Conservation (phyloP, 2,329 filamentous ascomycete species). For the Fusarium kyushuense region DNA sequence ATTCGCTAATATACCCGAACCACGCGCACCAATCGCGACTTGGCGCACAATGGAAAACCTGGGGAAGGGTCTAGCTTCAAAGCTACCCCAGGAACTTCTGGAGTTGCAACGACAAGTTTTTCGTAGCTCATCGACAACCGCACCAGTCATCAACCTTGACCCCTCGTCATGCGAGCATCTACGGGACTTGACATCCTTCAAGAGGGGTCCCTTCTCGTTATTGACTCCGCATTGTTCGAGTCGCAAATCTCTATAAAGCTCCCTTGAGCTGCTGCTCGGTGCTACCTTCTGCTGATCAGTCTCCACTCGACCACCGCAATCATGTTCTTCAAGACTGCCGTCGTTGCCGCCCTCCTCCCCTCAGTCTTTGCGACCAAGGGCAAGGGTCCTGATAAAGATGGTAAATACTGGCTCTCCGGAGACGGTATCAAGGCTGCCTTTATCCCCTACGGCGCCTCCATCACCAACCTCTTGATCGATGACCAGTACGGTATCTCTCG, state of each 20-base stretch:
- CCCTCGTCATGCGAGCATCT: constrained; percentile 25
- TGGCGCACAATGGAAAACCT: constrained; percentile 29
- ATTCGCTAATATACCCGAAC: constrained; percentile 26
- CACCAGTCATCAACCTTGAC: constrained; percentile 32
- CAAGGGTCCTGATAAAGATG: constrained; percentile 64
- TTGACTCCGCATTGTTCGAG: constrained; percentile 1
- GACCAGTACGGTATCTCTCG: constrained; percentile 76
- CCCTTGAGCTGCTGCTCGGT: neutral
- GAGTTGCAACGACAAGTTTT: constrained; percentile 20
- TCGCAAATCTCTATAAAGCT: constrained; percentile 32
- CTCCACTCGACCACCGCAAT: constrained; percentile 18
- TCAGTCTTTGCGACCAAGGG: constrained; percentile 30
- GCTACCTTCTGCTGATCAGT: neutral
- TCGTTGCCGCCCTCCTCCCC: constrained; percentile 33
- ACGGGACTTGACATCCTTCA: constrained; percentile 3
- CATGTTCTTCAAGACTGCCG: constrained; percentile 37
- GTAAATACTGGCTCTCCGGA: constrained; percentile 79
- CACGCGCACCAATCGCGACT: constrained; percentile 34
- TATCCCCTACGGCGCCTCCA: constrained; percentile 79
- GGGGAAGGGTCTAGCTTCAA: constrained; percentile 35
- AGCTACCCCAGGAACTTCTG: constrained; percentile 20
- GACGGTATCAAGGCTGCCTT: constrained; percentile 76
- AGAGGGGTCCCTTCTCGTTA: constrained; percentile 11
- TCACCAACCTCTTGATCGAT: constrained; percentile 77
- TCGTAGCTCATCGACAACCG: constrained; percentile 19